These are phyloP conservation scores for Alternaria brassicicola DNA, from an alignment of 2,329 filamentous ascomycete genomes.

Conservation along the genomic window DNA sequence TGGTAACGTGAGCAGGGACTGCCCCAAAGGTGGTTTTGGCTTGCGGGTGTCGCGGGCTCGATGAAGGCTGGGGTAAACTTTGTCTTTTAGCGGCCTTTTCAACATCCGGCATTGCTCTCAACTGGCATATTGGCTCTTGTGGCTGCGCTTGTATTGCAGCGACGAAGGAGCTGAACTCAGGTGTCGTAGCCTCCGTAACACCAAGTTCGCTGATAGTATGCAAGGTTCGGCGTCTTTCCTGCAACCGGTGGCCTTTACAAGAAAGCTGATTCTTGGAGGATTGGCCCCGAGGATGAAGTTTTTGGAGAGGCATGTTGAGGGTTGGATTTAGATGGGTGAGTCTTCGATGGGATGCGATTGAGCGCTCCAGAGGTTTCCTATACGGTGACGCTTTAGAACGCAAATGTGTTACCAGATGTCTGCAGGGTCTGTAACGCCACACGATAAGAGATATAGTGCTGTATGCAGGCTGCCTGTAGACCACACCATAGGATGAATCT, in stretches of 20 bases:
- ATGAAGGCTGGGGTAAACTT: conserved; percentile 24
- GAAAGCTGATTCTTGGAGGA: conserved; percentile 2
- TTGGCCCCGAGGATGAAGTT: conserved; percentile 15
- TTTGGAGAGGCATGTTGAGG: conserved; percentile 30
- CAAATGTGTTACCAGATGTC: not conserved
- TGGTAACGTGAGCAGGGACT: conserved; percentile 5
- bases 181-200: conserved; percentile 14
- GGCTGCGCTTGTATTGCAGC: conserved; percentile 8
- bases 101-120: not conserved
- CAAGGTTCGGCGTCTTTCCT: conserved; percentile 34
- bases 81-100: conserved; percentile 17
- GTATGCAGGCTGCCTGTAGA: not conserved
- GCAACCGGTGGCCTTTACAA: conserved; percentile 13
- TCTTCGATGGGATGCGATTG: not conserved
- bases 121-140: not conserved
- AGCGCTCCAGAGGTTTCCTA: not conserved
- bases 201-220: conserved; percentile 41
- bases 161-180: conserved; percentile 18
- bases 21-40: conserved; percentile 3
- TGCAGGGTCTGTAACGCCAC: not conserved
- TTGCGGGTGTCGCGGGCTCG: not conserved
- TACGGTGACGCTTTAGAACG: not conserved
- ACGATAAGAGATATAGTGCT: not conserved
- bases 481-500: not conserved
- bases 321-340: not conserved